phyloP scores from a whole-genome alignment of 1,284 basidiomycete genomes.

The Trichosporon sp. region DNA sequence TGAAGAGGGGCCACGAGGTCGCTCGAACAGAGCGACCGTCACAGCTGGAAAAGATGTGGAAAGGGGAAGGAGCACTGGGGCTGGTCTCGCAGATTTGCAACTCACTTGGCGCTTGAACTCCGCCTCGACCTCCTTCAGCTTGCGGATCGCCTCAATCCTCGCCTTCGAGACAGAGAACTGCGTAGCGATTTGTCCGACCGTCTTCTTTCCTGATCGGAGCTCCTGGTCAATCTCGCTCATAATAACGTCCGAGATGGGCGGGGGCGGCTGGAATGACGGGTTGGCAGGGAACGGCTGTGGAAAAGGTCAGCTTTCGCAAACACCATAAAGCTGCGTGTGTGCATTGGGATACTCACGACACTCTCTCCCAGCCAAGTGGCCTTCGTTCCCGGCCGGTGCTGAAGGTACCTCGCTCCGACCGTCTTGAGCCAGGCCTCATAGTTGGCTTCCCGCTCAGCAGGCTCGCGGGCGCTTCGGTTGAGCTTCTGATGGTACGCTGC shows the following conservation, averaged over 20 bases:
- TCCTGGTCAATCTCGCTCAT: conserved; percentile 34
- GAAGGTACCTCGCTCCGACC: conserved; percentile 15
- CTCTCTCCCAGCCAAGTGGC: conserved; percentile 43
- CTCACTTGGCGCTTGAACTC: conserved; percentile 44
- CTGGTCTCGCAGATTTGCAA: background rate
- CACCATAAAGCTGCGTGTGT: background rate
- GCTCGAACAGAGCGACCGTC: background rate
- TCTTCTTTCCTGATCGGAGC: conserved; percentile 20
- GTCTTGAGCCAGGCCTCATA: background rate
- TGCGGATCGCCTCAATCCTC: conserved; percentile 41
- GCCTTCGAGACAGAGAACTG: conserved; percentile 43
- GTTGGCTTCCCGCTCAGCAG: background rate
- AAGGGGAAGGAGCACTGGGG: background rate
- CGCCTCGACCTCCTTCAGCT: conserved; percentile 43
- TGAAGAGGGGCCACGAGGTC: background rate
- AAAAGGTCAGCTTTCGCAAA: conserved; percentile 12
- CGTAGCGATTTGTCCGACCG: conserved; percentile 32
- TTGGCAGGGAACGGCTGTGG: conserved; percentile 46
- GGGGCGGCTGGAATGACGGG: conserved; percentile 45
- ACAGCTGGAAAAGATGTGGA: background rate
- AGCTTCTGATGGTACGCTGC: background rate
- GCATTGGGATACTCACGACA: conserved; percentile 29
- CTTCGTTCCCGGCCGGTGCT: conserved; percentile 24
- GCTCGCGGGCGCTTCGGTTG: background rate
- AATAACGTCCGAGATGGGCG: conserved; percentile 41